A percentile compares a stretch with the other conserved stretches of the same genome.
These are phyloP conservation scores for Phlyctochytrium arcticum DNA, from an alignment of 192 early-diverging fungal species.

Conservation along the genomic window DNA sequence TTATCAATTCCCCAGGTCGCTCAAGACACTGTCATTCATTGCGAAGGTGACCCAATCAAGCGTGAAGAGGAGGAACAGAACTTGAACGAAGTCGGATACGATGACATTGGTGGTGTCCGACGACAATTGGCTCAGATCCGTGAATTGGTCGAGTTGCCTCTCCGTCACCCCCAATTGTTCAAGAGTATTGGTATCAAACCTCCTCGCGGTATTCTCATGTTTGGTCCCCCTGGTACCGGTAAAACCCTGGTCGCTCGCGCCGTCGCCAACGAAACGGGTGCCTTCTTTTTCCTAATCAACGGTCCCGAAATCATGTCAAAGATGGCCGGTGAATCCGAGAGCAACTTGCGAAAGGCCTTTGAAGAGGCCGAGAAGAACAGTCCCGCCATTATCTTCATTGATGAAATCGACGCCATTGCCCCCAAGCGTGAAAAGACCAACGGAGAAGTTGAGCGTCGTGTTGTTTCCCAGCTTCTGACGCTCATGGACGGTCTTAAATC, in stretches of 20 bases:
- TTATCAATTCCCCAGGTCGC: constrained; percentile 80
- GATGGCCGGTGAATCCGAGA: constrained; percentile 99
- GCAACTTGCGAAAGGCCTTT: constrained; percentile 96
- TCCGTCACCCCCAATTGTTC: constrained; percentile 98
- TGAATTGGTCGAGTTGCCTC: constrained; percentile 94
- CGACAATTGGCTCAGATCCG: constrained; percentile 99
- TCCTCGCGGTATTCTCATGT: constrained; percentile 92
- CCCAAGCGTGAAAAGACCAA: constrained; percentile 99
- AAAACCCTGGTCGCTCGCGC: constrained; percentile 98
- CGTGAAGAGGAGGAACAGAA: constrained; percentile 97
- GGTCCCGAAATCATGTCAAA: constrained; percentile 99
- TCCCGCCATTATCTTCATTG: constrained; percentile 98
- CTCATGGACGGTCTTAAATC: constrained; percentile 98
- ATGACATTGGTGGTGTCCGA: constrained; percentile 97
- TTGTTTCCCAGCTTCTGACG: constrained; percentile 96
- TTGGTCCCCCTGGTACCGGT: constrained; percentile 97
- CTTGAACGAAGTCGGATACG: constrained; percentile 92
- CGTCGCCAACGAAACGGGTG: constrained; percentile 98
- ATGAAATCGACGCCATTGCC: constrained; percentile 98
- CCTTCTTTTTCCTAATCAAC: constrained; percentile 99
- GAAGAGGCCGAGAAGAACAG: constrained; percentile 98
- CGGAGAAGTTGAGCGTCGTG: constrained; percentile 97
- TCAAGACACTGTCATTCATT: constrained; percentile 97
- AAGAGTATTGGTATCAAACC: constrained; percentile 99
- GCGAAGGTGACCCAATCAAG: constrained; percentile 98